phyloP scores from a whole-genome alignment of 805 yeast genomes.

The Sugiyamaella smithiae region DNA sequence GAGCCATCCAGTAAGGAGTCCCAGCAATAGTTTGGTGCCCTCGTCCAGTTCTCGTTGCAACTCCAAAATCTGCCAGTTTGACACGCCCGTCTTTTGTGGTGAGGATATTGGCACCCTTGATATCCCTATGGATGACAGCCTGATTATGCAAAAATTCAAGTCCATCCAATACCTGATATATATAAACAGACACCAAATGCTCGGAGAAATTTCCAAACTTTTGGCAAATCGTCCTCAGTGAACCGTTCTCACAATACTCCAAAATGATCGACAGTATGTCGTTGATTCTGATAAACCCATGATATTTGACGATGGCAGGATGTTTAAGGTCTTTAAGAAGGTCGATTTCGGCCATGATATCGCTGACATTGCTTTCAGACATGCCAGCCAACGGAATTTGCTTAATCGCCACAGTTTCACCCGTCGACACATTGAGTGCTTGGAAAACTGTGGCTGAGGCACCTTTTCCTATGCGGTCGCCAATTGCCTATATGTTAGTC shows the following conservation, averaged over 20 bases:
- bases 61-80: slow-evolving; percentile 76
- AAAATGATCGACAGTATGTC: slow-evolving; percentile 55
- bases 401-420: slow-evolving; percentile 73
- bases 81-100: slow-evolving; percentile 60
- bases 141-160: slow-evolving; percentile 64
- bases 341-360: slow-evolving; percentile 64
- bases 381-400: slow-evolving; percentile 57
- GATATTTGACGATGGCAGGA: slow-evolving; percentile 64
- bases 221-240: slow-evolving; percentile 53
- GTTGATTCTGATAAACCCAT: slow-evolving; percentile 59
- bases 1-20: slow-evolving; percentile 99
- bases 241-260: slow-evolving; percentile 66
- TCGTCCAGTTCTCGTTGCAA: slow-evolving; percentile 52
- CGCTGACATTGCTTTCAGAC: slow-evolving; percentile 33
- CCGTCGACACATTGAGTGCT: slow-evolving; percentile 64
- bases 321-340: slow-evolving; percentile 62
- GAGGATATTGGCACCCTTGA: slow-evolving; percentile 71
- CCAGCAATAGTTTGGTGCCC: slow-evolving; percentile 49
- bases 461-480: slow-evolving; percentile 77
- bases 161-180: slow-evolving; percentile 56
- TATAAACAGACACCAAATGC: slow-evolving; percentile 46
- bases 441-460: slow-evolving; percentile 86
- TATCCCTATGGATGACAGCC: slow-evolving; percentile 74
- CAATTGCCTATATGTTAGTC: slow-evolving; percentile 26
- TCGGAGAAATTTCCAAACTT: slow-evolving; percentile 57